Evolutionary conservation across 306 rosid species (phyloP).

Genomic region (Datisca glomerata): DNA sequence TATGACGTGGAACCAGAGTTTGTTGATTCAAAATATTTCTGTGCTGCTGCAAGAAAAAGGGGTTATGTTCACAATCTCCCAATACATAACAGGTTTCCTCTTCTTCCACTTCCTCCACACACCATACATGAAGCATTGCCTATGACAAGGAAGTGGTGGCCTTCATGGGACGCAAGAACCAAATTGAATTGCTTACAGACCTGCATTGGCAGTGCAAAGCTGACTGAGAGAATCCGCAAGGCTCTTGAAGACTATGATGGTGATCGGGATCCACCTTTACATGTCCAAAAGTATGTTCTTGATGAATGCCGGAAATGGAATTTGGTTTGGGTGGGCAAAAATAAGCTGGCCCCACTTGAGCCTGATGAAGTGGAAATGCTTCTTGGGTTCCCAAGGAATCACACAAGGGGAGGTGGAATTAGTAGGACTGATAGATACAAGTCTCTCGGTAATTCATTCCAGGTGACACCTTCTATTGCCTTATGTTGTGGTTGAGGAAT

Average conservation of each 20-base stretch:
- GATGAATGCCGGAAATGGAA: slow-evolving; percentile 90
- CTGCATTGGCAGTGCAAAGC: slow-evolving; percentile 51
- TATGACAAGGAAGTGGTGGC: slow-evolving; percentile 89
- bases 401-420: slow-evolving; percentile 96
- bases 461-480: slow-evolving; percentile 37
- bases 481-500: no score
- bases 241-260: slow-evolving; percentile 49
- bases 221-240: slow-evolving; percentile 62
- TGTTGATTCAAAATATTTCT: slow-evolving; percentile 81
- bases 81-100: slow-evolving; percentile 52
- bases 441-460: slow-evolving; percentile 95
- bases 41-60: slow-evolving; percentile 89
- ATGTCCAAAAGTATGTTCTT: slow-evolving; percentile 45
- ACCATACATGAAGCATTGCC: slow-evolving; percentile 75
- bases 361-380: slow-evolving; percentile 84
- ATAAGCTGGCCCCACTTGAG: slow-evolving; percentile 90
- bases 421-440: slow-evolving; percentile 88
- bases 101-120: slow-evolving; percentile 68
- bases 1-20: slow-evolving; percentile 81
- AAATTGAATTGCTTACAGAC: slow-evolving; percentile 82
- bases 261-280: slow-evolving; percentile 42
- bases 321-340: slow-evolving; percentile 95
- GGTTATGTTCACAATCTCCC: slow-evolving; percentile 95
- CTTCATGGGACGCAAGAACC: slow-evolving; percentile 72
- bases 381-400: slow-evolving; percentile 86